phyloP scores from a whole-genome alignment of 139 green algal genomes.

The Chlorokybus atmophyticus region DNA sequence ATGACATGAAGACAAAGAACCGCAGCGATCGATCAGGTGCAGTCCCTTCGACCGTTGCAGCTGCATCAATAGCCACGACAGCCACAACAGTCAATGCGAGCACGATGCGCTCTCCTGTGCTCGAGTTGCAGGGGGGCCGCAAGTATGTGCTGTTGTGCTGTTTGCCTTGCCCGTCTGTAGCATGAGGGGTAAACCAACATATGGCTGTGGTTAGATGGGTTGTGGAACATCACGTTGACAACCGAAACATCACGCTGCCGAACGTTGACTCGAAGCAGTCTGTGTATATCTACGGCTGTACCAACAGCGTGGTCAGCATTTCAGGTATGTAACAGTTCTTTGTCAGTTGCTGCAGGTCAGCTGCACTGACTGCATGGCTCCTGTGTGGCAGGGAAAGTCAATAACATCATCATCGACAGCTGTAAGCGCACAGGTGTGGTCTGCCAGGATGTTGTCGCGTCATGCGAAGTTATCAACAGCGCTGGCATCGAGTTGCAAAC shows the following conservation, averaged over 20 bases:
- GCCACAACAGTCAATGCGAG: constrained; percentile 3
- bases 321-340: constrained; percentile 13
- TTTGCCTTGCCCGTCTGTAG: no score
- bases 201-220: constrained; percentile 52
- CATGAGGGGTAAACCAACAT: no score
- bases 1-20: constrained; percentile 96
- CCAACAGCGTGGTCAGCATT: constrained; percentile 40
- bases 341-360: no score
- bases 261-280: constrained; percentile 57
- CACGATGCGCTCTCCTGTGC: not conserved
- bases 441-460: constrained; percentile 63
- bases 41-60: constrained; percentile 32
- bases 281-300: constrained; percentile 85
- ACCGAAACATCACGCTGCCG: constrained; percentile 51
- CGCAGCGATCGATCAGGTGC: constrained; percentile 44
- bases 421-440: constrained; percentile 68
- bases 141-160: no score
- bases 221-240: constrained; percentile 64
- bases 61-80: constrained; percentile 1
- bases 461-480: constrained; percentile 79
- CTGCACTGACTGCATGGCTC: no score
- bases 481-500: constrained; percentile 50
- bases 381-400: constrained; percentile 65
- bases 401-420: constrained; percentile 81
- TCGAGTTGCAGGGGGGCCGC: constrained; percentile 62